Evolutionary conservation across 208 protist genomes (phyloP).

Genomic region (Balamuthia mandrillaris): DNA sequence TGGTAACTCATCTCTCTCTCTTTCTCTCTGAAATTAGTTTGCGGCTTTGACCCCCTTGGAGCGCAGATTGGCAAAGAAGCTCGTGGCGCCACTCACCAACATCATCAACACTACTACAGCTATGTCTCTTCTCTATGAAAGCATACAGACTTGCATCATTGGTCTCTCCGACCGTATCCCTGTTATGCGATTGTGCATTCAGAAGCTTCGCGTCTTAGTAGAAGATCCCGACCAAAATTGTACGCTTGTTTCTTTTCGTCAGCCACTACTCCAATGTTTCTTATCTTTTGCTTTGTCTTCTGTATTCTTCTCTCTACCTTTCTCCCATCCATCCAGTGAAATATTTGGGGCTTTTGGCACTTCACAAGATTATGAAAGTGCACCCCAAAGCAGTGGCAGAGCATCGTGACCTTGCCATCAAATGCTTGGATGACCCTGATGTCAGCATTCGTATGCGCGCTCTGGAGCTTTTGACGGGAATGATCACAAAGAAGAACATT

Average conservation of each 20-base stretch:
- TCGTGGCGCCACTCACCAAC: conserved; percentile 92
- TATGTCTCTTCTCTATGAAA: conserved; percentile 94
- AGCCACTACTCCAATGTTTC: not conserved
- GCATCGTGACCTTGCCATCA: conserved; percentile 84
- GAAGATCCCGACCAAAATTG: conserved; percentile 94
- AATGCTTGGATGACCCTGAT: conserved; percentile 91
- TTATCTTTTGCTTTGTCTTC: not conserved
- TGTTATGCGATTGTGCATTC: conserved; percentile 81
- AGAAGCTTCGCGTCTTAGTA: conserved; percentile 91
- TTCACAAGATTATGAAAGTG: conserved; percentile 84
- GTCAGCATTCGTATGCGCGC: conserved; percentile 90
- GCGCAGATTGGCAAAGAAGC: conserved; percentile 93
- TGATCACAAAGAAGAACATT: conserved; percentile 88
- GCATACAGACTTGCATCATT: conserved; percentile 82
- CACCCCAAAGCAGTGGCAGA: conserved; percentile 87
- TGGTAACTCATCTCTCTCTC: not conserved
- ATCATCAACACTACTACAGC: conserved; percentile 91
- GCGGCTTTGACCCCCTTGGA: conserved; percentile 90
- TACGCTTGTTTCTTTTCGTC: not conserved
- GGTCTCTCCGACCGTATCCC: conserved; percentile 57
- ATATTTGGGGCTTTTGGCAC: conserved; percentile 92
- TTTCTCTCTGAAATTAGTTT: conserved; percentile 65
- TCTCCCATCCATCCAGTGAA: conserved; percentile 76
- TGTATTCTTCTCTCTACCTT: not conserved
- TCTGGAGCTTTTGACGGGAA: conserved; percentile 79